phyloP scores from a whole-genome alignment of 768 basidiomycete species.

The Candolleomyces aberdarensis region DNA sequence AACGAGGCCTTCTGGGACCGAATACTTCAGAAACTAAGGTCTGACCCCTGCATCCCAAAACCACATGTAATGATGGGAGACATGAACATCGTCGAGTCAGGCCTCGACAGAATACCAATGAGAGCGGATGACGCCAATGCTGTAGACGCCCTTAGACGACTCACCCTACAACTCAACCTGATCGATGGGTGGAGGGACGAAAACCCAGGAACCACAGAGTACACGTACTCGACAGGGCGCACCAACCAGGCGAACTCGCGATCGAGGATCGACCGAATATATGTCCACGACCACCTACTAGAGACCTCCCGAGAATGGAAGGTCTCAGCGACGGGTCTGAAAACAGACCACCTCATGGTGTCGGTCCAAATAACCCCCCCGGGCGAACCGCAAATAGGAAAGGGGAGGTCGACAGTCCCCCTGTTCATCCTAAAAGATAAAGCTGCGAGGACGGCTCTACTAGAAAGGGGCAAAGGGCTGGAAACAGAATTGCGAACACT shows the following conservation, averaged over 20 bases:
- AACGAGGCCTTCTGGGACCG: slow-evolving; percentile 32
- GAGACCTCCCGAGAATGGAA: slow-evolving; percentile 18
- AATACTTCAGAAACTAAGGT: too few species aligned
- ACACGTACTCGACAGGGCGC: slow-evolving; percentile 18
- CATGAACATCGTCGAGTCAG: slow-evolving; percentile 36
- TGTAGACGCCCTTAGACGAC: too few species aligned
- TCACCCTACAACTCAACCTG: too few species aligned
- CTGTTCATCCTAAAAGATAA: too few species aligned
- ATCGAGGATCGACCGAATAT: slow-evolving; percentile 32
- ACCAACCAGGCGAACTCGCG: neutral
- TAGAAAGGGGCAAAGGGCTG: too few species aligned
- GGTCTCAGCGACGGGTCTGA: slow-evolving; percentile 14
- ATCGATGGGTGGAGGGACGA: slow-evolving; percentile 26
- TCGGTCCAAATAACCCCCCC: too few species aligned
- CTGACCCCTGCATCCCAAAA: too few species aligned
- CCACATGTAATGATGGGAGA: slow-evolving; percentile 33
- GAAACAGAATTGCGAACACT: too few species aligned
- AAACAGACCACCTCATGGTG: slow-evolving; percentile 26
- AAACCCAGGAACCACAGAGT: slow-evolving; percentile 15
- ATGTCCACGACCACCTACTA: slow-evolving; percentile 14
- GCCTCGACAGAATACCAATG: too few species aligned
- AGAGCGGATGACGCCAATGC: too few species aligned
- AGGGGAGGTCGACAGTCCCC: neutral
- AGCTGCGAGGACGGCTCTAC: too few species aligned
- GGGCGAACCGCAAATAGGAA: too few species aligned